Base-by-base conservation (phyloP, 495 filamentous ascomycete genomes). In the Lasiosphaeria ovina region DNA sequence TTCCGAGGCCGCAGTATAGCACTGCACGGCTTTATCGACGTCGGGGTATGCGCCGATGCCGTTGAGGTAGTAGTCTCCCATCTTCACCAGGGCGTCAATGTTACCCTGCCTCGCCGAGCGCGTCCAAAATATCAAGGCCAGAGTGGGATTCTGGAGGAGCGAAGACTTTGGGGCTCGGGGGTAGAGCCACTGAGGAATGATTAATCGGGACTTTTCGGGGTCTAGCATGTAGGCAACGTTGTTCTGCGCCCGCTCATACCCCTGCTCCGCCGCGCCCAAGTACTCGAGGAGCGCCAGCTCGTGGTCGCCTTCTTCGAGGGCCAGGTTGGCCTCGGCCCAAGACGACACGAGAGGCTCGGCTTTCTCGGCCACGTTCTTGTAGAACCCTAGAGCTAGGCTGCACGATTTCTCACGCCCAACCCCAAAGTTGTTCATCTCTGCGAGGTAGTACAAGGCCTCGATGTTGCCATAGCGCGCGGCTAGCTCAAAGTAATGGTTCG, bases 61-160 rank as follows among this genome's bases (percentile, higher is more conserved):
- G 44, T 77, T 61, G 14, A 96, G 81, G 68, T 98, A 98, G 72
- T 97, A 98, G 73, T 99, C 94, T 34, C 94, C 94, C 92, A 98
- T 97, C 74, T 98, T 99, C 42, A 99, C 88, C 62, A 96, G 76
- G 0, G 91, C 91, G 74, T 99, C 94, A 55, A 95, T 89, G 65
- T 98, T 99, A 14, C 84, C 81, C 71, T 99, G 94, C 66, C 92
- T 93, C 0, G 94, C 90, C 4, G 93, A 96, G 36, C 94, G 88
- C 4, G 94, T 97, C 93, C 93, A 99, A 75, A 95, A 94, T 35
- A 96, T 90, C 53, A 99, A 77, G 3, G 94, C 93, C 1, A 97
- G 80, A 0, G 83, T 77, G 0, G 90, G 82, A 70, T 96, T 91
- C 52, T 81, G 78, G 16, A 93, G 80, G 16, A 91, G 71, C 7